Evolutionary conservation across 2,329 filamentous ascomycete genomes (phyloP), one percentile per base, ranked within the genome.

Genomic region (Plenodomus lindquistii): DNA sequence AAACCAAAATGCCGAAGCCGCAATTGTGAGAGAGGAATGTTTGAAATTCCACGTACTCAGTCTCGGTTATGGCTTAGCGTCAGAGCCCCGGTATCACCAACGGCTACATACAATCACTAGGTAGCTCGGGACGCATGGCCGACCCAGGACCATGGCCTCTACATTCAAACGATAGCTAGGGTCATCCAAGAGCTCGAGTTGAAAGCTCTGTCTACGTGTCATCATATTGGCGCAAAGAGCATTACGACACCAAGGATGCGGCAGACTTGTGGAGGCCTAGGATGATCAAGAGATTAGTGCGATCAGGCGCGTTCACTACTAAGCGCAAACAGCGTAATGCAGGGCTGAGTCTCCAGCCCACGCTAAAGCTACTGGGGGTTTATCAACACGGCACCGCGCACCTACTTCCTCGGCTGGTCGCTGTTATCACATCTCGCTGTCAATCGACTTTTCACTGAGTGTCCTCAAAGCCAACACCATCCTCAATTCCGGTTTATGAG

Each of bases 401-500:
- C 44, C 43, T 55, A 27, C 49, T 57, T 48, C 42, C 37, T 31
- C 27, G 27, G 27, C 15, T 13, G 27, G 27, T 15, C 27, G 27
- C 27, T 15, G 27, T 44, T 56, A 40, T 44, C 40, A 20, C 42
- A 42, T 46, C 46, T 47, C 16, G 40, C 46, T 19, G 47, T 21
- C 37, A 41, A 40, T 40, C 48, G 27, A 7, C 27, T 31, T 31
- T 48, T 41, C n/a, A 43, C 42, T 40, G 16, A 27, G 18, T 22
- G 48, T 44, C 52, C 41, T 41, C 40, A 42, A 48, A 44, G 37
- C 34, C 45, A 43, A 39, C 21, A 21, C 40, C 16, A 36, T 9
- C 21, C 44, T 34, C 36, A 22, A 18, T 44, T 21, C 50, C 45
- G 50, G 53, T 63, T 59, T 51, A 71, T 72, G 67, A 63, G 64